Conservation (phyloP, 805 yeast genomes). For the Hanseniaspora jakobsenii region DNA sequence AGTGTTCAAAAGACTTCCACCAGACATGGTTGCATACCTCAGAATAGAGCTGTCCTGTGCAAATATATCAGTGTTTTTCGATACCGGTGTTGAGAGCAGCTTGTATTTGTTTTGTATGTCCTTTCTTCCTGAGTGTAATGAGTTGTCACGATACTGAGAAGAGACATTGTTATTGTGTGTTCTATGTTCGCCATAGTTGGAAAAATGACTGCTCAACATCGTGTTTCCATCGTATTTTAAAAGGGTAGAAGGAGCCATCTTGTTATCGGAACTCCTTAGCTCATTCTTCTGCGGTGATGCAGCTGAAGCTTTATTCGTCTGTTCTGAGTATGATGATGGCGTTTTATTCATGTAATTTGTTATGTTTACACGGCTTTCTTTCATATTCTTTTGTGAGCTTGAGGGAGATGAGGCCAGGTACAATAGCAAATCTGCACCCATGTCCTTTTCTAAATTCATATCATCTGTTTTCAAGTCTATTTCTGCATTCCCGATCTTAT, state of each 20-base stretch:
- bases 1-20: slow-evolving; percentile 10
- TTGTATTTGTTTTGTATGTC: slow-evolving; percentile 9
- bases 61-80: slow-evolving; percentile 11
- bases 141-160: neutral
- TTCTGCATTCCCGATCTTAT: too few relatives aligned
- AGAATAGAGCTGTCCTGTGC: slow-evolving; percentile 15
- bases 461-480: neutral
- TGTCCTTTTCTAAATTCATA: slow-evolving; percentile 19
- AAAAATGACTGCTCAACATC: slow-evolving; percentile 2
- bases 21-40: slow-evolving; percentile 15
- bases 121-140: too few relatives aligned
- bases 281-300: neutral
- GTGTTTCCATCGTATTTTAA: slow-evolving; percentile 14
- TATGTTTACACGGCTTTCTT: neutral
- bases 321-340: slow-evolving; percentile 4
- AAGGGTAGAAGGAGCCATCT: slow-evolving; percentile 8
- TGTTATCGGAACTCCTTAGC: neutral
- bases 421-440: slow-evolving; percentile 29
- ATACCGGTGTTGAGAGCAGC: slow-evolving; percentile 10
- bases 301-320: neutral
- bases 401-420: slow-evolving; percentile 29
- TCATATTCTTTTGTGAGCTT: slow-evolving; percentile 8
- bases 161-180: slow-evolving; percentile 7
- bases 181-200: neutral
- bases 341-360: neutral